Conservation (phyloP, 306 rosid genomes). For the Dryas drummondii region DNA sequence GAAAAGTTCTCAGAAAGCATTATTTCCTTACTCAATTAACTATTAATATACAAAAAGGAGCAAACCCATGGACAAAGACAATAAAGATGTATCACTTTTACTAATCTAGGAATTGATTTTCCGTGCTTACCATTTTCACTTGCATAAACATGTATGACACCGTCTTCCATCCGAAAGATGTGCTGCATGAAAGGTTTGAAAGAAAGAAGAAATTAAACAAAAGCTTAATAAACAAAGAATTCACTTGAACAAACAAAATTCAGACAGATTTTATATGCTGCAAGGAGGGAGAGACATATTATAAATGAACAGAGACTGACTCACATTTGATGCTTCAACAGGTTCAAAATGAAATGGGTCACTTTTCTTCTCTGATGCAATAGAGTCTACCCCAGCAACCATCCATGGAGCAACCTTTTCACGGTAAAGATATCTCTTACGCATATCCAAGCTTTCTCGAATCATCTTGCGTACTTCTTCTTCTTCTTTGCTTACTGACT, state of each 20-base stretch:
- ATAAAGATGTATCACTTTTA: constrained; percentile 2
- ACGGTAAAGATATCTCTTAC: constrained; percentile 33
- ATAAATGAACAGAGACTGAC: constrained; percentile 9
- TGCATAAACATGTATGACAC: constrained; percentile 65
- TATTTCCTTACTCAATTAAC: constrained; percentile 13
- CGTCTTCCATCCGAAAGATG: constrained; percentile 67
- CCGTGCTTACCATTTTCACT: constrained; percentile 56
- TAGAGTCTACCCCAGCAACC: constrained; percentile 17
- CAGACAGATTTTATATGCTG: constrained; percentile 18
- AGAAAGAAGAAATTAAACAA: constrained; percentile 18
- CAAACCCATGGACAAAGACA: background rate
- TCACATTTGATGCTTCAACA: constrained; percentile 38
- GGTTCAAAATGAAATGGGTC: constrained; percentile 45
- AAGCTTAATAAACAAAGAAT: constrained; percentile 17
- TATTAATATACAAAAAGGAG: background rate
- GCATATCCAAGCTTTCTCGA: constrained; percentile 43
- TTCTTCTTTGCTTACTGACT: constrained; percentile 37
- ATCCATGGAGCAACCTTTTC: constrained; percentile 39
- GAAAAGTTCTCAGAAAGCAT: constrained; percentile 17
- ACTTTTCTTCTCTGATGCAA: constrained; percentile 19
- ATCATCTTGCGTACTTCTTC: constrained; percentile 39
- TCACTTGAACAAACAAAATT: constrained; percentile 10
- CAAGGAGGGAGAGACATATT: background rate
- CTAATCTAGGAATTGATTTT: constrained; percentile 12
- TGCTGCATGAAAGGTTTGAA: constrained; percentile 50